Conservation (phyloP, 2,329 filamentous ascomycete species). For the Aspergillus fructus region DNA sequence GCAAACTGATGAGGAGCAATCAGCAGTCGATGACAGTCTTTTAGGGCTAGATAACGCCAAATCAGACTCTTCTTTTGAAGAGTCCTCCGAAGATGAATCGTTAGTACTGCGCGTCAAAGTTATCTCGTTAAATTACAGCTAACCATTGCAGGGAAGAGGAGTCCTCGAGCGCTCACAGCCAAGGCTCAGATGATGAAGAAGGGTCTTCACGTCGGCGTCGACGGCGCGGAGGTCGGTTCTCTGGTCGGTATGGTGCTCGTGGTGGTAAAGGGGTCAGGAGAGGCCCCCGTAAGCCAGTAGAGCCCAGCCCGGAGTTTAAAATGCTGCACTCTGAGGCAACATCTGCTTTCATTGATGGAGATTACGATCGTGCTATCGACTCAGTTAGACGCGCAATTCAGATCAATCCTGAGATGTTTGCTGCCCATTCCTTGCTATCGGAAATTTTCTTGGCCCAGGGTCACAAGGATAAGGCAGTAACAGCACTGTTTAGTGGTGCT, state of each 20-base stretch:
- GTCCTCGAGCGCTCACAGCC: conserved; percentile 20
- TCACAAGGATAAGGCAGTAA: conserved; percentile 56
- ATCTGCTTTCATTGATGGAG: conserved; percentile 48
- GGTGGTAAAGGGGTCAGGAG: conserved; percentile 47
- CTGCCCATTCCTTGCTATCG: conserved; percentile 60
- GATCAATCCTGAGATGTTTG: conserved; percentile 62
- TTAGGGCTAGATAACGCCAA: conserved; percentile 13
- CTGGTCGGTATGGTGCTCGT: conserved; percentile 38
- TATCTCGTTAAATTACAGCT: not conserved
- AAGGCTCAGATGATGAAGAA: conserved; percentile 26
- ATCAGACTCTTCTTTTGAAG: conserved; percentile 28
- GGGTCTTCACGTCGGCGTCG: conserved; percentile 27
- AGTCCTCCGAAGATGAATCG: conserved; percentile 17
- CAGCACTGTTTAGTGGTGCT: conserved; percentile 58
- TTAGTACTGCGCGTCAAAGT: conserved; percentile 14
- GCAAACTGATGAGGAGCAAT: conserved; percentile 15
- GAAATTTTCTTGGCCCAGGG: conserved; percentile 58
- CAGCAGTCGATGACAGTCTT: conserved; percentile 8
- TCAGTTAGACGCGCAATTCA: conserved; percentile 51
- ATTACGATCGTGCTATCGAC: conserved; percentile 46
- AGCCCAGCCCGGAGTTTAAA: conserved; percentile 51
- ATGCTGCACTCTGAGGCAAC: conserved; percentile 48
- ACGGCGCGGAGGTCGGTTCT: conserved; percentile 33
- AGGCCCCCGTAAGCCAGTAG: conserved; percentile 47
- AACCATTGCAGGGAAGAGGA: conserved; percentile 26